Base-by-base conservation (phyloP, 1,139 yeast species). In the Candida frijolesensis region DNA sequence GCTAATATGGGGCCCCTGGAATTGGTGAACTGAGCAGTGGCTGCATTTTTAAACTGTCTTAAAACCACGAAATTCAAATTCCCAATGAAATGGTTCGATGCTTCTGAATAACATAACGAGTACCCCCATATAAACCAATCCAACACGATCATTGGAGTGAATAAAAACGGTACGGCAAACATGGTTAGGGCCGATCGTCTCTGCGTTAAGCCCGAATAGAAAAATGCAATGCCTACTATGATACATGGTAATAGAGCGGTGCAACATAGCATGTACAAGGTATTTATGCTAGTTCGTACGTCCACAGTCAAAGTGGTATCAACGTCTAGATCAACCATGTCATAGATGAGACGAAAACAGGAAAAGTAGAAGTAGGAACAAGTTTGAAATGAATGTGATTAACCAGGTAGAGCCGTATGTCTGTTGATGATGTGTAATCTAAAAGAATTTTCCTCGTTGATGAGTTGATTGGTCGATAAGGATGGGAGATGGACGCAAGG, bases 111-210 rank as follows among this genome's bases (percentile, higher is more conserved):
- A 45, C 82, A 73, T 29, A 83, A 63, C 0, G 87, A 76, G 56
- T 80, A 82, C 2, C 88, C 83, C 79, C 82, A 77, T n/a, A 80
- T 69, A 54, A 72, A 78, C 84, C 85, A 83, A 54, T 83, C 83
- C 9, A 83, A 57, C 45, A 79, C 62, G 2, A 80, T 65, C 11
- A 80, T 60, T 0, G 83, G 74, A 1, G 68, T 53, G 10, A 79
- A 60, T 14, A 82, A 51, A 8, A 79, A 52, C 1, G 85, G 83
- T 38, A 80, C 63, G 1, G 83, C 72, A 25, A 82, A 66, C 73
- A 82, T 84, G 15, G 82, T 73, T 42, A 83, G 67, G 1, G 87
- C 74, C 1, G 86, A 77, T 51, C 83, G 67, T 52, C 85, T 66
- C 53, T 82, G 83, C 4, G 84, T 80, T 46, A 83, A 64, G 0